Percentiles rank a stretch among this genome's conserved stretches.
Conservation (phyloP, 2,329 filamentous ascomycete species). For the Daldinia eschscholtzii region DNA sequence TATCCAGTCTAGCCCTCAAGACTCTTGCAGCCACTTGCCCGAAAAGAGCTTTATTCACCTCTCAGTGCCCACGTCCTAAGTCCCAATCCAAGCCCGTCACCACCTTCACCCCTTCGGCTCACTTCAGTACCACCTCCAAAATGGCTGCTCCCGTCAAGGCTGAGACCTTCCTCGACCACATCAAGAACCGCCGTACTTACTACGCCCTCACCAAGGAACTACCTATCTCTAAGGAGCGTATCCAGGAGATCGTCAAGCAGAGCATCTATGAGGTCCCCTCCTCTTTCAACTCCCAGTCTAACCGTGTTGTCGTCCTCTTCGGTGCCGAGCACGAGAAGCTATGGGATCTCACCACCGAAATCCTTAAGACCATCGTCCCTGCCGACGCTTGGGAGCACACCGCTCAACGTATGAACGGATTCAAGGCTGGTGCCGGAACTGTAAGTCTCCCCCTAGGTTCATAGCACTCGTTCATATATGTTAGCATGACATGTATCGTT, state of each 20-base stretch:
- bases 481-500: neutral
- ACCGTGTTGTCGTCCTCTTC: slow-evolving; percentile 82
- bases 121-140: slow-evolving; percentile 48
- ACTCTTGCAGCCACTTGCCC: slow-evolving; percentile 35
- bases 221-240: slow-evolving; percentile 66
- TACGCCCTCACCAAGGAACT: slow-evolving; percentile 77
- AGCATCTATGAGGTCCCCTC: slow-evolving; percentile 78
- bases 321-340: slow-evolving; percentile 87
- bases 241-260: slow-evolving; percentile 74
- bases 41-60: slow-evolving; percentile 44
- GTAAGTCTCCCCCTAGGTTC: slow-evolving; percentile 60
- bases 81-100: slow-evolving; percentile 18
- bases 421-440: slow-evolving; percentile 81
- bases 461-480: neutral
- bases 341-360: slow-evolving; percentile 79
- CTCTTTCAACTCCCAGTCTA: slow-evolving; percentile 90
- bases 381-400: slow-evolving; percentile 70
- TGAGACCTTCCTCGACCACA: slow-evolving; percentile 70
- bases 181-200: slow-evolving; percentile 76
- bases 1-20: slow-evolving; percentile 22
- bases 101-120: slow-evolving; percentile 20
- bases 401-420: slow-evolving; percentile 59
- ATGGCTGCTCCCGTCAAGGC: slow-evolving; percentile 60
- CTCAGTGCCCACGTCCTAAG: slow-evolving; percentile 33
- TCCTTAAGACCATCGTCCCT: slow-evolving; percentile 77